Evolutionary conservation across 225 moss, liverwort and hornwort species (phyloP), one percentile per base, ranked within the genome.

Genomic region (Thuidium tamariscinum): DNA sequence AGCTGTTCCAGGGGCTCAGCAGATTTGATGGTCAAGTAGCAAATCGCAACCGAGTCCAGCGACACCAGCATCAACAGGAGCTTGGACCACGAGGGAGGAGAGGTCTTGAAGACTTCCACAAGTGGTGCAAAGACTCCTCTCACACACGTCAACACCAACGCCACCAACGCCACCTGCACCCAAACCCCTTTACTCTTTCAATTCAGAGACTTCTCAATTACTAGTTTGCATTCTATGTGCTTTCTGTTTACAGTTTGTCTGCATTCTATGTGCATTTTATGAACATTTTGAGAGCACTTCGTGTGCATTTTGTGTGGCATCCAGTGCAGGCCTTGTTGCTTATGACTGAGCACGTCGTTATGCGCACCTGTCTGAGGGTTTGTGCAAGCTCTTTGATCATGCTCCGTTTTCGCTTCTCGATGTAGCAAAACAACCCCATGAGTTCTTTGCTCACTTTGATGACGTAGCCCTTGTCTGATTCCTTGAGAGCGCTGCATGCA

Each of bases 381-480:
- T 89, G 52, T 67, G 91, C 93, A 72, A 98, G 89, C 83, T 98
- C 97, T 88, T 91, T 95, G 80, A 96, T 95, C 88, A 93, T 95
- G 80, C 89, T 95, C 26, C 97, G 95, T 90, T 98, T 98, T 78
- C 92, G 95, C 90, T 96, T 96, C 89, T 98, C 94, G 83, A 96
- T 96, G 69, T 98, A 96, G 85, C 96, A 93, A 80, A 96, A 91
- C 22, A 98, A 88, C 71, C 97, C 97, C 97, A 96, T 96, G 76
- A 98, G 88, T 91, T 98, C 97, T 87, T 95, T 98, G 91, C 96
- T 98, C 85, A 96, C 96, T 86, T 91, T 95, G 81, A 96, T 95
- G 42, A 92, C 91, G 56, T 96, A 97, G 46, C 94, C 96, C 87
- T 92, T 89, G 13, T 86, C 86, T 20, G 87, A 79, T 61, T 85